Conservation (phyloP, 129 eudicot genomes). For the Scalesia atractyloides region DNA sequence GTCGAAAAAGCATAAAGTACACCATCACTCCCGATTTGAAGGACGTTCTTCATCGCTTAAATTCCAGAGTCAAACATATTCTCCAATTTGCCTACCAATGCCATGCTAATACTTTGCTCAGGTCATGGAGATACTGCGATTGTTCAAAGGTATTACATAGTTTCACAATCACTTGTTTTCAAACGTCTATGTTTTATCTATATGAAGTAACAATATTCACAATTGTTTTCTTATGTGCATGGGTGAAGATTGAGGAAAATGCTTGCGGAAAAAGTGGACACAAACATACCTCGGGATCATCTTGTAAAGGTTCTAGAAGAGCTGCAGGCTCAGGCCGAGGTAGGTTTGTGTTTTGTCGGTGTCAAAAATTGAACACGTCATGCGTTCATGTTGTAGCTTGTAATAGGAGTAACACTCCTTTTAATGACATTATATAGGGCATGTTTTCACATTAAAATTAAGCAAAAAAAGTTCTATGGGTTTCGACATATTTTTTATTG, state of each 20-base stretch:
- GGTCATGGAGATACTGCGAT: slow-evolving; percentile 96
- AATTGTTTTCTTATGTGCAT: slow-evolving; percentile 20
- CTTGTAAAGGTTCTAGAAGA: slow-evolving; percentile 80
- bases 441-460: background rate
- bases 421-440: background rate
- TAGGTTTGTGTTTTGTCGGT: slow-evolving; percentile 90
- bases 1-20: slow-evolving; percentile 51
- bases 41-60: slow-evolving; percentile 56
- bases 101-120: slow-evolving; percentile 88
- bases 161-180: background rate
- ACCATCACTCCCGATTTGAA: slow-evolving; percentile 61
- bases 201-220: background rate
- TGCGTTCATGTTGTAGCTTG: slow-evolving; percentile 7
- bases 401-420: slow-evolving; percentile 7
- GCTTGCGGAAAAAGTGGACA: slow-evolving; percentile 61
- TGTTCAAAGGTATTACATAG: slow-evolving; percentile 63
- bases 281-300: slow-evolving; percentile 58
- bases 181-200: background rate
- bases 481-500: background rate
- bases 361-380: slow-evolving; percentile 50
- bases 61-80: slow-evolving; percentile 60
- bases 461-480: background rate
- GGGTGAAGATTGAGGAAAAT: slow-evolving; percentile 64
- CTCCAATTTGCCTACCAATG: slow-evolving; percentile 65
- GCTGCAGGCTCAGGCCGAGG: slow-evolving; percentile 94